Percentiles rank a stretch among this genome's conserved stretches.
Evolutionary conservation across 805 yeast species (phyloP).

Genomic region (Candida piceae): DNA sequence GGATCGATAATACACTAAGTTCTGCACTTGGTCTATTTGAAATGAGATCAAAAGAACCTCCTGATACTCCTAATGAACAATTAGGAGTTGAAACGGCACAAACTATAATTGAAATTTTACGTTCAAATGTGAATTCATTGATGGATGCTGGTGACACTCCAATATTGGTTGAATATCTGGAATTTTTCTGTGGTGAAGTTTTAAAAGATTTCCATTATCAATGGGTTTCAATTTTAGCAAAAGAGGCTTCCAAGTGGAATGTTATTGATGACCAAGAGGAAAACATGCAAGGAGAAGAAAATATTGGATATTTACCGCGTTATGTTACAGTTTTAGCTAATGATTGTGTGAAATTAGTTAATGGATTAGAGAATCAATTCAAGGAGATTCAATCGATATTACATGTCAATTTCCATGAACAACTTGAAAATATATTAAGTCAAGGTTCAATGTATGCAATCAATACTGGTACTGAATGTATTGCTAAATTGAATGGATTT

Average conservation of each 20-base stretch:
- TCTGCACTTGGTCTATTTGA: constrained; percentile 46
- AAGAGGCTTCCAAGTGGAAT: constrained; percentile 16
- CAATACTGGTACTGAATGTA: constrained; percentile 24
- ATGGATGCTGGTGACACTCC: constrained; percentile 33
- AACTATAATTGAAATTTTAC: constrained; percentile 20
- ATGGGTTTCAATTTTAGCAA: constrained; percentile 18
- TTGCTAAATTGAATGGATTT: constrained; percentile 22
- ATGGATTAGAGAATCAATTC: constrained; percentile 24
- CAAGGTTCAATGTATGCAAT: constrained; percentile 20
- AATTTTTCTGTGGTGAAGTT: constrained; percentile 19
- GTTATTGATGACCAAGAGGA: constrained; percentile 1
- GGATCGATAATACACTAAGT: constrained; percentile 55
- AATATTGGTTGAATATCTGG: constrained; percentile 22
- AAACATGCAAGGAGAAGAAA: constrained; percentile 3
- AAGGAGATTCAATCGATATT: constrained; percentile 17
- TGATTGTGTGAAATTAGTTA: constrained; percentile 27
- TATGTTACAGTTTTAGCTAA: constrained; percentile 28
- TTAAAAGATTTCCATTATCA: constrained; percentile 16
- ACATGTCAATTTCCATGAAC: constrained; percentile 20
- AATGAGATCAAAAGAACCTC: constrained; percentile 65
- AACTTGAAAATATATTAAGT: constrained; percentile 12
- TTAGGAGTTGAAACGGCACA: constrained; percentile 28
- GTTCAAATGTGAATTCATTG: constrained; percentile 29
- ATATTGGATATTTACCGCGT: constrained; percentile 26
- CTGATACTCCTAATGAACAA: constrained; percentile 21